Percentiles rank a stretch among this genome's conserved stretches.
Evolutionary conservation across 208 protist genomes (phyloP).

Genomic region (Leptomonas pyrrhocoris): DNA sequence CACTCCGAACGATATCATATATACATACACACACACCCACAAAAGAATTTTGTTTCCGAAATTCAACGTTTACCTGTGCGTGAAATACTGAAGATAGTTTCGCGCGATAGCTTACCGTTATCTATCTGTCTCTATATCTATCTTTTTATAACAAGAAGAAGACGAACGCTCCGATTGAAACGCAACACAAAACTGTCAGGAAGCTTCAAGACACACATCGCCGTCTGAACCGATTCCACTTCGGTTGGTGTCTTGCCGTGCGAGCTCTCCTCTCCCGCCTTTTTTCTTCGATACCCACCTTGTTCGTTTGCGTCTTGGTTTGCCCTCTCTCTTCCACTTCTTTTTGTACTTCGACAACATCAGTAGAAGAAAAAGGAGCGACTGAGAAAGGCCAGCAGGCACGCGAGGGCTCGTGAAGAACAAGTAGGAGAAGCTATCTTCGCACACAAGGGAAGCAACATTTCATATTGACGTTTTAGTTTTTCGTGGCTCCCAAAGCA

Average conservation of each 20-base stretch:
- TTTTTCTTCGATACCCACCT: background rate
- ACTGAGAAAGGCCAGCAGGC: background rate
- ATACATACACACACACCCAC: background rate
- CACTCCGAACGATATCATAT: background rate
- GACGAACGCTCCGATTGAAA: conserved; percentile 7
- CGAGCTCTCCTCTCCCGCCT: background rate
- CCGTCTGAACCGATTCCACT: conserved; percentile 6
- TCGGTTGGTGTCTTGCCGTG: background rate
- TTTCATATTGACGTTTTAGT: background rate
- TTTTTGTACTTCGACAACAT: conserved; percentile 12
- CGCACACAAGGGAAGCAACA: background rate
- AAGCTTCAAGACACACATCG: background rate
- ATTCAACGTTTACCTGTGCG: background rate
- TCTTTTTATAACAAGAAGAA: background rate
- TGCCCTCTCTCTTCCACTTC: background rate
- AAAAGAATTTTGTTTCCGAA: background rate
- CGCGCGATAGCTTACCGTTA: background rate
- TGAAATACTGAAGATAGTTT: background rate
- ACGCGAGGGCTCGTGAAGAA: background rate
- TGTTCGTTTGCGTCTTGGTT: background rate
- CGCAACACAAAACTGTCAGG: background rate
- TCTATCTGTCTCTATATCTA: background rate
- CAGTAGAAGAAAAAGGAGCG: conserved; percentile 14
- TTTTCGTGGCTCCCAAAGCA: conserved; percentile 1
- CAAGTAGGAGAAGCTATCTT: background rate